Evolutionary conservation across 2,329 filamentous ascomycete species (phyloP).

Genomic region (Curvularia lunata): DNA sequence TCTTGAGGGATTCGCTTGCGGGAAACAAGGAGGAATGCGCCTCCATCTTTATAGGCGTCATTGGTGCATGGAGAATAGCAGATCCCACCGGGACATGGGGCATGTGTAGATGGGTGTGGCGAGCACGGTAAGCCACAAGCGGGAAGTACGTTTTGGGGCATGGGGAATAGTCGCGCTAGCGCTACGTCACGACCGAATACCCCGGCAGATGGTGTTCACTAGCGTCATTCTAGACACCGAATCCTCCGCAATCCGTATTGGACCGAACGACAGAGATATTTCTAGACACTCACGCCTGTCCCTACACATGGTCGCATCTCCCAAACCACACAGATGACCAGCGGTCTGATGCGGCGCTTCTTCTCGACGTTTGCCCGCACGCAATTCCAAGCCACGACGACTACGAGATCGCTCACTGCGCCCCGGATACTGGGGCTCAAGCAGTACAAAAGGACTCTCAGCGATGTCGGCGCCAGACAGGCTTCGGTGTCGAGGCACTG

Average conservation of each 20-base stretch:
- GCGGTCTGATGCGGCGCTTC: constrained; percentile 56
- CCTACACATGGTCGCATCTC: constrained; percentile 39
- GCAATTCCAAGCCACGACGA: constrained; percentile 29
- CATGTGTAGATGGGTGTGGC: constrained; percentile 14
- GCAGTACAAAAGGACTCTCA: constrained; percentile 44
- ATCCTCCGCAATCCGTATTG: constrained; percentile 8
- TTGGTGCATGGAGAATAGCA: constrained; percentile 7
- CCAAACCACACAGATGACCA: constrained; percentile 48
- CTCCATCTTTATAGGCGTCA: constrained; percentile 20
- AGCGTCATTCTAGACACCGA: constrained; percentile 8
- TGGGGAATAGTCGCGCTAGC: constrained; percentile 15
- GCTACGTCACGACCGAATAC: constrained; percentile 28
- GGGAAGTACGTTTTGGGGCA: constrained; percentile 1
- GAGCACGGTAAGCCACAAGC: constrained; percentile 8
- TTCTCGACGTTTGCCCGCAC: constrained; percentile 52
- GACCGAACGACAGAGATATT: constrained; percentile 2
- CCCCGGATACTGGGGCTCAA: constrained; percentile 41
- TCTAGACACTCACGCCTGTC: constrained; percentile 8
- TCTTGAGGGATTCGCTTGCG: background rate
- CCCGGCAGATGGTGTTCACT: constrained; percentile 17
- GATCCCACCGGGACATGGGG: constrained; percentile 18
- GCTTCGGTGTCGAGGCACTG: constrained; percentile 49
- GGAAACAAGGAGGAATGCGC: background rate
- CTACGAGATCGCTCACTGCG: constrained; percentile 30
- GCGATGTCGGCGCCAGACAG: constrained; percentile 41